A percentile compares a stretch with the other conserved stretches of the same genome.
Evolutionary conservation across 148 eudicot genomes (phyloP).

Genomic region (Spergularia bocconei): DNA sequence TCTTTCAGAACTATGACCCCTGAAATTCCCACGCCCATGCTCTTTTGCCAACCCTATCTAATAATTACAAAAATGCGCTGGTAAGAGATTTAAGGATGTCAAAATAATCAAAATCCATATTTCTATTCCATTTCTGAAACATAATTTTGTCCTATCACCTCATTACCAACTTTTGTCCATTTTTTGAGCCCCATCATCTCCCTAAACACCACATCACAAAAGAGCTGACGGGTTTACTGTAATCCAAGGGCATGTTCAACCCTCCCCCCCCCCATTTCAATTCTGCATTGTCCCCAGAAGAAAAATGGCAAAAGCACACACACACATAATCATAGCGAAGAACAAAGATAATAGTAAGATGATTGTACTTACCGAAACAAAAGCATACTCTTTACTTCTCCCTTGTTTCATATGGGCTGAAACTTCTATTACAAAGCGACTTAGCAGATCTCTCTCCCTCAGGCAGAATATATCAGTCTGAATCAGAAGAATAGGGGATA

Average conservation of each 20-base stretch:
- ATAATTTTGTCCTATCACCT: neutral
- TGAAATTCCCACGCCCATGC: neutral
- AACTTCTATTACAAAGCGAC: slow-evolving; percentile 71
- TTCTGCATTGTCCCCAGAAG: neutral
- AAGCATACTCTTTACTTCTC: slow-evolving; percentile 69
- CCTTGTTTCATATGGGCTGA: slow-evolving; percentile 65
- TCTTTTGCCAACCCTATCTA: neutral
- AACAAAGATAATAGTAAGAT: neutral
- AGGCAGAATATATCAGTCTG: slow-evolving; percentile 84
- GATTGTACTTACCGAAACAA: slow-evolving; percentile 50
- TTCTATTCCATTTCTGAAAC: neutral
- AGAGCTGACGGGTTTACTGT: neutral
- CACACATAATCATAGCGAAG: neutral
- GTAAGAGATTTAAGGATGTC: neutral
- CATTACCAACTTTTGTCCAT: neutral
- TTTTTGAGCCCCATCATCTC: neutral
- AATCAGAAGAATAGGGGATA: slow-evolving; percentile 6
- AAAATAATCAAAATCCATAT: neutral
- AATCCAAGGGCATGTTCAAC: too few species aligned
- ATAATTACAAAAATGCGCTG: neutral
- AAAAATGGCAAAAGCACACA: neutral
- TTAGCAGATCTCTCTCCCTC: slow-evolving; percentile 83
- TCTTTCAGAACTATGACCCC: neutral
- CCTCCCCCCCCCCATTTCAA: too few species aligned
- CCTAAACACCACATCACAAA: neutral